Base-by-base conservation (phyloP, 225 moss, liverwort and hornwort species). In the Pleurozium schreberi region DNA sequence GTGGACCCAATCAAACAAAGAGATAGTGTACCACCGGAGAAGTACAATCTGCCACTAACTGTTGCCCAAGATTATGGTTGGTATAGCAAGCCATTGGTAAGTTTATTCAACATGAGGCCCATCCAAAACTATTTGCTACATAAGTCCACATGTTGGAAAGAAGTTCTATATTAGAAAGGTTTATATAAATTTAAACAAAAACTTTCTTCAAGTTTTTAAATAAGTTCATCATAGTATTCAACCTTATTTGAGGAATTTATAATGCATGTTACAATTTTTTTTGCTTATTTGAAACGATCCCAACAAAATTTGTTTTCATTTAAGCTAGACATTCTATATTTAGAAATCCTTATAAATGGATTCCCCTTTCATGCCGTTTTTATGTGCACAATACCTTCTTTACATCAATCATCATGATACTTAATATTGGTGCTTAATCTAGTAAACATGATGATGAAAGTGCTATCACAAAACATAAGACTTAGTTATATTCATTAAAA, bases 61-160 rank as follows among this genome's bases (percentile, higher is more conserved):
- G 88, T 94, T 38, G 94, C 95, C 23, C 95, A 98, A 33, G 98
- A 96, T 6, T 95, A 95, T 79, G 96, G 98, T 27, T 98, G 98
- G 98, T 93, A 82, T 62, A 89, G 87, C 84, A 94, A 92, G 23
- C 94, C 96, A 53, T 90, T 98, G 91, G 98, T 98, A 87, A 80
- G 34, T n/a, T 19, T 57, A 11, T 0, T 20, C 40, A 30, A 38
- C 12, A n/a, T 82, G 6, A 14, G 80, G 9, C 1, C 42, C 36
- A 77, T 43, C 20, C 3, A 20, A 30, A 59, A 80, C 50, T 25
- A 1, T 23, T 45, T 70, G 9, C 21, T 64, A 8, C 14, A 53
- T 3, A 1, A 42, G 20, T 80, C 30, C 0, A 12, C 5, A 20
- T 12, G 11, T 27, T 79, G 11, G 3, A 58, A 79, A 1, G 1